phyloP scores from a whole-genome alignment of 169 alveolate species.

The Cystoisospora suis region DNA sequence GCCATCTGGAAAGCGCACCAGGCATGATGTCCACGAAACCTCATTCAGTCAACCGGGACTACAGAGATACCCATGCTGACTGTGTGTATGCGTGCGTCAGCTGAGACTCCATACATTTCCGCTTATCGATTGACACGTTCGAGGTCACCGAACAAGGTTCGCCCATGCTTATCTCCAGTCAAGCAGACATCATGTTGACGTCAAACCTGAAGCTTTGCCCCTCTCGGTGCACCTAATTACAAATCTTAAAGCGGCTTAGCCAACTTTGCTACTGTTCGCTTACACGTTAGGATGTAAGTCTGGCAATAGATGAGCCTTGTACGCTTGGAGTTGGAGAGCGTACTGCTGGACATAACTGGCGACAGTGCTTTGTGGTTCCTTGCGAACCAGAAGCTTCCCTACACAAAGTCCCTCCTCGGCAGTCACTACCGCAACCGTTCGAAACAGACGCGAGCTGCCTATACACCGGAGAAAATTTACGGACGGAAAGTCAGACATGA shows the following conservation, averaged over 20 bases:
- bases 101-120: too few species aligned
- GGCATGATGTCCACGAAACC: too few species aligned
- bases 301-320: not conserved
- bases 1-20: too few species aligned
- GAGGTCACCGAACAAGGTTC: too few species aligned
- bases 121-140: too few species aligned
- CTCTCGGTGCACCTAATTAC: too few species aligned
- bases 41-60: too few species aligned
- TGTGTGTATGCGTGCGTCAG: too few species aligned
- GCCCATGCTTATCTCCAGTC: not conserved
- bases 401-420: not conserved
- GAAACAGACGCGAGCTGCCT: constrained; percentile 25
- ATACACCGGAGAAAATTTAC: not conserved
- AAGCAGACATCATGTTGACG: not conserved
- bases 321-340: not conserved
- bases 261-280: not conserved
- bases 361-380: not conserved
- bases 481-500: not conserved
- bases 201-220: not conserved
- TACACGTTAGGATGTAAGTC: constrained; percentile 33
- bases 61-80: too few species aligned
- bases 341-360: not conserved
- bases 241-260: too few species aligned
- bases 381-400: constrained; percentile 11
- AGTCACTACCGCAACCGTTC: not conserved